phyloP scores from a whole-genome alignment of 441 rosid genomes.

The Pelargonium myrrhifolium region DNA sequence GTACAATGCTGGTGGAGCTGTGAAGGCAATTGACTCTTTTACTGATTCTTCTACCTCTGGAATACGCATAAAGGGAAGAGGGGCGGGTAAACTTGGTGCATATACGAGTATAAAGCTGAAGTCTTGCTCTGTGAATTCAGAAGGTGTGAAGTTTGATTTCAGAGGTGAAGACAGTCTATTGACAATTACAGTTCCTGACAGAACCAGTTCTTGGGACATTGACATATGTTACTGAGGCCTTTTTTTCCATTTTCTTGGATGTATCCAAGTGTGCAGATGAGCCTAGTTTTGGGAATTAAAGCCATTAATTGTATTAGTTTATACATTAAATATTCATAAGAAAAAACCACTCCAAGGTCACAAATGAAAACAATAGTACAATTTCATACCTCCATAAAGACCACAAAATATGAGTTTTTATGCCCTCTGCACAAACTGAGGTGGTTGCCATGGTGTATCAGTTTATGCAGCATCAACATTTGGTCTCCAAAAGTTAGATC shows the following conservation, averaged over 20 bases:
- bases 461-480: too few species aligned
- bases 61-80: slow-evolving; percentile 37
- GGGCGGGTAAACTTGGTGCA: slow-evolving; percentile 39
- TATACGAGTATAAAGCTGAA: slow-evolving; percentile 36
- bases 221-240: slow-evolving; percentile 23
- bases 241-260: too few species aligned
- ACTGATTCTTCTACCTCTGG: slow-evolving; percentile 10
- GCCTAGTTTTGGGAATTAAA: not conserved
- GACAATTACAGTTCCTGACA: slow-evolving; percentile 27
- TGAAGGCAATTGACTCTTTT: slow-evolving; percentile 24
- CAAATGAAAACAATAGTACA: too few species aligned
- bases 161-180: slow-evolving; percentile 26
- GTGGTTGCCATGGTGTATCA: too few species aligned
- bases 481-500: too few species aligned
- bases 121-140: slow-evolving; percentile 27
- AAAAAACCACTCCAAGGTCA: too few species aligned
- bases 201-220: slow-evolving; percentile 29
- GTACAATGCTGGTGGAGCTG: slow-evolving; percentile 45
- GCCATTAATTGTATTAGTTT: not conserved
- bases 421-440: too few species aligned
- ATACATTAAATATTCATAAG: too few species aligned
- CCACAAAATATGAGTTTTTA: too few species aligned
- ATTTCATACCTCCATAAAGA: too few species aligned
- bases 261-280: too few species aligned
- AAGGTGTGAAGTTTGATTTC: slow-evolving; percentile 20